Percentiles rank a stretch among this genome's conserved stretches.
These are phyloP conservation scores for Salix viminalis DNA, from an alignment of 345 rosid genomes.

Conservation along the genomic window DNA sequence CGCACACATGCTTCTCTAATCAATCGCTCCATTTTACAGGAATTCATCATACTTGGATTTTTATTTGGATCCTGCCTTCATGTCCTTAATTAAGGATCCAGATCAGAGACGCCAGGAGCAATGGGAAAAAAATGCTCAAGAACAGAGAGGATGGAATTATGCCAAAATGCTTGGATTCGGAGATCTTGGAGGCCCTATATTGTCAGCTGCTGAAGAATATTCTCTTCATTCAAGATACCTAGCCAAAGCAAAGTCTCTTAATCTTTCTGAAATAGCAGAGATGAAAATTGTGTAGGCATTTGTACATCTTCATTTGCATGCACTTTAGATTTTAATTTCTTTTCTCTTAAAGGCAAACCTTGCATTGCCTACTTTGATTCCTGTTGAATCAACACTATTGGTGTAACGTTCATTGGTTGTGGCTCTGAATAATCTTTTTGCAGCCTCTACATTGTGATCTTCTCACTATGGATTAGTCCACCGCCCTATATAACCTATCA, in stretches of 20 bases:
- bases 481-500: neutral
- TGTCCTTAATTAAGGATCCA: conserved; percentile 94
- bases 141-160: conserved; percentile 74
- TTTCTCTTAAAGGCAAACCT: neutral
- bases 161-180: conserved; percentile 91
- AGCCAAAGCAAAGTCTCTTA: conserved; percentile 86
- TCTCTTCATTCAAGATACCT: conserved; percentile 94
- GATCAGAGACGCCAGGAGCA: conserved; percentile 88
- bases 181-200: conserved; percentile 71
- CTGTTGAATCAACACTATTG: neutral
- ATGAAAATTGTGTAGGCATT: conserved; percentile 91
- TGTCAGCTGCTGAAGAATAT: conserved; percentile 89
- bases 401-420: neutral
- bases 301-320: neutral
- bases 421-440: neutral
- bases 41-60: conserved; percentile 74
- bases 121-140: conserved; percentile 94
- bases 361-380: conserved; percentile 1
- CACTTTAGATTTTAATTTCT: neutral
- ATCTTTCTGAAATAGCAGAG: conserved; percentile 94
- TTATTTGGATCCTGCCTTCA: conserved; percentile 93
- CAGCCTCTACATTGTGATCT: neutral
- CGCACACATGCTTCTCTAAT: neutral
- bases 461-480: neutral
- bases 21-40: conserved; percentile 39